Conservation (phyloP, 805 yeast species). For the Candida golubevii region DNA sequence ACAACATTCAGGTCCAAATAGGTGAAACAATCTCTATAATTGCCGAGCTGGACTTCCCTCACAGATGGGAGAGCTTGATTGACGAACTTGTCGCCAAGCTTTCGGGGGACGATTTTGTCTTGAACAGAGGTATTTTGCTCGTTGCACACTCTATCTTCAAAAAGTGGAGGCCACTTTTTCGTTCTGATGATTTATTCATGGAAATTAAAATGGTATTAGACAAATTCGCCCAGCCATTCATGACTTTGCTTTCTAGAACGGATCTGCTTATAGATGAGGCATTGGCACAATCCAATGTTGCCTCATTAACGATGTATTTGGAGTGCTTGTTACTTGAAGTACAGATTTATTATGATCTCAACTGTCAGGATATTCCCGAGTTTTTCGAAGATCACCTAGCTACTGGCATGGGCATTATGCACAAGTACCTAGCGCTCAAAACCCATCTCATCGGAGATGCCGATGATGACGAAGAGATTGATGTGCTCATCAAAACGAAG, state of each 20-base stretch:
- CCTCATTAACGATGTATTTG: conserved; percentile 51
- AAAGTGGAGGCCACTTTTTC: conserved; percentile 92
- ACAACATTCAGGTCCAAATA: conserved; percentile 79
- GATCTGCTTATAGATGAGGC: conserved; percentile 56
- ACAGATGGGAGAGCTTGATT: conserved; percentile 74
- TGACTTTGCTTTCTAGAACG: conserved; percentile 61
- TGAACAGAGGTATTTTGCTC: conserved; percentile 78
- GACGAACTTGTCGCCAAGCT: conserved; percentile 70
- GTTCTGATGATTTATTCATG: conserved; percentile 82
- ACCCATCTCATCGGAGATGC: conserved; percentile 52
- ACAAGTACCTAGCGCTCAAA: conserved; percentile 67
- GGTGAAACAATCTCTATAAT: conserved; percentile 91
- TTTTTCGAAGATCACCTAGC: conserved; percentile 89
- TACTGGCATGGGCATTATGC: conserved; percentile 73
- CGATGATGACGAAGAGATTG: conserved; percentile 60
- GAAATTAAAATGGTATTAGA: conserved; percentile 86
- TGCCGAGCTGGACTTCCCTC: conserved; percentile 95
- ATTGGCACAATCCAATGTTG: conserved; percentile 41
- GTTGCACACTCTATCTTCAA: conserved; percentile 96
- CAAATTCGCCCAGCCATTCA: conserved; percentile 76
- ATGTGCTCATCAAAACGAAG: conserved; percentile 65
- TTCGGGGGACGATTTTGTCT: conserved; percentile 58
- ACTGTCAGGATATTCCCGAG: conserved; percentile 97
- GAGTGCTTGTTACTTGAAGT: conserved; percentile 67
- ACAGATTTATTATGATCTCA: conserved; percentile 87